Percentiles rank a stretch among this genome's conserved stretches.
phyloP scores from a whole-genome alignment of 768 basidiomycete genomes.

The Astraeus odoratus region DNA sequence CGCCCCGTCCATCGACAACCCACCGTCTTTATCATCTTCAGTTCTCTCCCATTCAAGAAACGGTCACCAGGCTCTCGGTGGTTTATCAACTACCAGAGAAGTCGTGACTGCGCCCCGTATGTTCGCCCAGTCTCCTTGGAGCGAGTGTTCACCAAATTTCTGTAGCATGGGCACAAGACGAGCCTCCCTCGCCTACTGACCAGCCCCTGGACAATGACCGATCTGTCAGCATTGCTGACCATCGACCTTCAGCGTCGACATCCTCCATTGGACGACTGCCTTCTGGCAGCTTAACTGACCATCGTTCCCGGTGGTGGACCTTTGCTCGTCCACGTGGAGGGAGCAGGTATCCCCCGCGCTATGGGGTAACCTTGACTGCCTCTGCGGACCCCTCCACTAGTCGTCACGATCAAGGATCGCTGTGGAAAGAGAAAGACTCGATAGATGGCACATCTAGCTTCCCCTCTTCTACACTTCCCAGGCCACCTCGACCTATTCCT shows the following conservation, averaged over 20 bases:
- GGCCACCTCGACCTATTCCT: slow-evolving; percentile 41
- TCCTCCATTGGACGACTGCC: slow-evolving; percentile 32
- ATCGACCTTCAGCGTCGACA: slow-evolving; percentile 38
- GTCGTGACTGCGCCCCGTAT: slow-evolving; percentile 69
- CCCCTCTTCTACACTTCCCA: slow-evolving; percentile 21
- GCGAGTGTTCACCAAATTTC: slow-evolving; percentile 1
- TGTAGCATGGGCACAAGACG: slow-evolving; percentile 78
- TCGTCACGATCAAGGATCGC: neutral
- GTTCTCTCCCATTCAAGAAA: slow-evolving; percentile 23
- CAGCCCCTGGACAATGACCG: slow-evolving; percentile 31
- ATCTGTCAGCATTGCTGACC: slow-evolving; percentile 28
- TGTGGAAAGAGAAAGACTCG: slow-evolving; percentile 12
- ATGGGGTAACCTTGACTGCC: neutral
- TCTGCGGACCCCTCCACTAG: neutral
- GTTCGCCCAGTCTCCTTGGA: slow-evolving; percentile 18
- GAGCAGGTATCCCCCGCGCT: slow-evolving; percentile 5
- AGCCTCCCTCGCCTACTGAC: slow-evolving; percentile 67
- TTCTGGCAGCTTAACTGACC: slow-evolving; percentile 27
- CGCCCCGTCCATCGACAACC: slow-evolving; percentile 11
- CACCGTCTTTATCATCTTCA: slow-evolving; percentile 18
- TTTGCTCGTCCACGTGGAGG: slow-evolving; percentile 55
- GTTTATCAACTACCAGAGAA: slow-evolving; percentile 39
- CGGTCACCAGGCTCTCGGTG: slow-evolving; percentile 17
- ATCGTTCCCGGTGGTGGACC: slow-evolving; percentile 63
- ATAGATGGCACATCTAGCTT: slow-evolving; percentile 13